Conservation (phyloP, 805 yeast genomes). For the Kodamaea hsintzibuensis region DNA sequence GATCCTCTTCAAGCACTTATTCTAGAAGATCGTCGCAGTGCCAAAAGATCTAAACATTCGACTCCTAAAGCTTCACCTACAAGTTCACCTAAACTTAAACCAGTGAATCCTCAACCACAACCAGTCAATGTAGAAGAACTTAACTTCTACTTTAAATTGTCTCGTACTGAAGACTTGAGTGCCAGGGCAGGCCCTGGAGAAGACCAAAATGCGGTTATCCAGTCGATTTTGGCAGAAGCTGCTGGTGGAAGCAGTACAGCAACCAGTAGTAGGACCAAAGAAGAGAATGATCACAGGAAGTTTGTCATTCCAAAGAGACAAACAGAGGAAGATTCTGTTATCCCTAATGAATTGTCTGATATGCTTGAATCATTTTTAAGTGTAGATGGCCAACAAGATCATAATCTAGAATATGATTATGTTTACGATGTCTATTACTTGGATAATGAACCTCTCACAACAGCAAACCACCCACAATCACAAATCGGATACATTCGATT, state of each 20-base stretch:
- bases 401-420: conserved; percentile 49
- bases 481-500: conserved; percentile 55
- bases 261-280: conserved; percentile 3
- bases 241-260: conserved; percentile 6
- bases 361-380: conserved; percentile 67
- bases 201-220: conserved; percentile 10
- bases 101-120: conserved; percentile 18
- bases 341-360: conserved; percentile 66
- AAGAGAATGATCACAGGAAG: conserved; percentile 19
- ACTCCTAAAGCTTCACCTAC: conserved; percentile 32
- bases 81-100: conserved; percentile 26
- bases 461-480: conserved; percentile 50
- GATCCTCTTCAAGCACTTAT: conserved; percentile 85
- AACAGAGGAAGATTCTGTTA: conserved; percentile 31
- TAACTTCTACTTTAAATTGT: conserved; percentile 31
- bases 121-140: conserved; percentile 8
- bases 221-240: conserved; percentile 11
- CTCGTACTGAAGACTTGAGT: conserved; percentile 34
- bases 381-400: conserved; percentile 25
- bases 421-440: conserved; percentile 83
- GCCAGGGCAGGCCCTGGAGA: conserved; percentile 11
- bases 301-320: conserved; percentile 38
- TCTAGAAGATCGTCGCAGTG: conserved; percentile 37
- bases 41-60: conserved; percentile 45
- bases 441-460: conserved; percentile 33